phyloP scores from a whole-genome alignment of 495 filamentous ascomycete species.

The Parathielavia appendiculata region DNA sequence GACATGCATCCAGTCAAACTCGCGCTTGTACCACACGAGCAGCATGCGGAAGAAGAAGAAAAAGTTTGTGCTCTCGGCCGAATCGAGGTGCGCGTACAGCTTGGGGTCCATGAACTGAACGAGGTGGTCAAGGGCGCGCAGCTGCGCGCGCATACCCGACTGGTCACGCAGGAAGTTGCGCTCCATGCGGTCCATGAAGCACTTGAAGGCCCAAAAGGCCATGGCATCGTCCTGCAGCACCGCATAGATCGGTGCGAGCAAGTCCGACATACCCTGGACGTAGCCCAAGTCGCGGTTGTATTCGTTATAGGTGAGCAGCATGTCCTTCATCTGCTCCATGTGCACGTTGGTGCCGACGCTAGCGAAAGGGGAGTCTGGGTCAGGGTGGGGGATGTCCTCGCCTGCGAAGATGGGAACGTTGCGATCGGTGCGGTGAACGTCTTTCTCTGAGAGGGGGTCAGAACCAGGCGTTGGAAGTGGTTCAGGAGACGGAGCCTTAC shows the following conservation, averaged over 20 bases:
- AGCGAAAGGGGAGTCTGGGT: constrained; percentile 92
- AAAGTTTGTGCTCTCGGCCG: constrained; percentile 92
- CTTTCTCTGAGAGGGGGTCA: constrained; percentile 66
- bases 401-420: constrained; percentile 88
- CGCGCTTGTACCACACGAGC: constrained; percentile 96
- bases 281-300: constrained; percentile 91
- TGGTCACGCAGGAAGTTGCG: constrained; percentile 96
- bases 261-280: constrained; percentile 97
- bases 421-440: constrained; percentile 94
- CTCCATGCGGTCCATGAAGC: constrained; percentile 97
- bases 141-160: constrained; percentile 87
- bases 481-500: constrained; percentile 46
- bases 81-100: constrained; percentile 83
- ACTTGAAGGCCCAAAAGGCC: constrained; percentile 94
- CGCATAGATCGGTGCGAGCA: constrained; percentile 92
- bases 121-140: constrained; percentile 84
- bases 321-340: constrained; percentile 97
- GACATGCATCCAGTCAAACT: constrained; percentile 84
- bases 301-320: constrained; percentile 97
- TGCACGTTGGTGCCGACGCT: constrained; percentile 91
- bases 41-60: constrained; percentile 99
- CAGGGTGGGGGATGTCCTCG: constrained; percentile 96
- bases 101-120: constrained; percentile 95
- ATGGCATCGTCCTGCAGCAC: constrained; percentile 95
- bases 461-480: not conserved